phyloP scores from a whole-genome alignment of 2,329 filamentous ascomycete species.

The Plenodomus lindquistii region DNA sequence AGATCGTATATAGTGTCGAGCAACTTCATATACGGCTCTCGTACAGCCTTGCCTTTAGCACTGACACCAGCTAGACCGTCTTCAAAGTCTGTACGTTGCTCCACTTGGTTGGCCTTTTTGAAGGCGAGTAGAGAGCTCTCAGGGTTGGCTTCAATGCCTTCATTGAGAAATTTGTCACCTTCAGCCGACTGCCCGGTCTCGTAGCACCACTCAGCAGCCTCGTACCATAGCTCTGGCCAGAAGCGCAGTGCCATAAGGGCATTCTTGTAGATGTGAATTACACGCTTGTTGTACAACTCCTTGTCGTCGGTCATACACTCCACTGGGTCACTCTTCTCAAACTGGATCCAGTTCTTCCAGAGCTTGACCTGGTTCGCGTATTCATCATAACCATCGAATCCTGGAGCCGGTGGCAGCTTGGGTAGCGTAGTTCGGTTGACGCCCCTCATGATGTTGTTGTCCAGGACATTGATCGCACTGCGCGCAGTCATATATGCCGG shows the following conservation, averaged over 20 bases:
- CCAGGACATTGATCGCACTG: slow-evolving; percentile 85
- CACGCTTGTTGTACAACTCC: slow-evolving; percentile 72
- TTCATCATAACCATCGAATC: slow-evolving; percentile 84
- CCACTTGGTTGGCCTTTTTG: slow-evolving; percentile 85
- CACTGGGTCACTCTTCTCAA: slow-evolving; percentile 92
- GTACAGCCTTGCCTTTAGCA: slow-evolving; percentile 71
- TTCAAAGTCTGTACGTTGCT: slow-evolving; percentile 74
- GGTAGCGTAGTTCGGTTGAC: slow-evolving; percentile 79
- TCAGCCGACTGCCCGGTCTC: slow-evolving; percentile 72
- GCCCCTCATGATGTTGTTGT: slow-evolving; percentile 83
- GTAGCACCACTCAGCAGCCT: slow-evolving; percentile 91
- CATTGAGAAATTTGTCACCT: slow-evolving; percentile 76
- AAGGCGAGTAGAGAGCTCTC: slow-evolving; percentile 91
- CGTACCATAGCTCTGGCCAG: slow-evolving; percentile 95
- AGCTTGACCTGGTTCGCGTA: slow-evolving; percentile 81
- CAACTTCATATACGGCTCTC: slow-evolving; percentile 81
- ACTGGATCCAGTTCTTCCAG: slow-evolving; percentile 93
- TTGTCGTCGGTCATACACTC: slow-evolving; percentile 82
- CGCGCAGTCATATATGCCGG: slow-evolving; percentile 95
- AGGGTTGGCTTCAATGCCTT: slow-evolving; percentile 86
- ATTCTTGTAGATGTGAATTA: slow-evolving; percentile 91
- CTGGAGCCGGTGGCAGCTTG: slow-evolving; percentile 77
- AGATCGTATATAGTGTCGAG: slow-evolving; percentile 88
- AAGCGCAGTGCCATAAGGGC: slow-evolving; percentile 91
- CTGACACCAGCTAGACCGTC: slow-evolving; percentile 72